These are phyloP conservation scores for Cladosporium cucumerinum DNA, from an alignment of 2,329 filamentous ascomycete species.

Conservation along the genomic window DNA sequence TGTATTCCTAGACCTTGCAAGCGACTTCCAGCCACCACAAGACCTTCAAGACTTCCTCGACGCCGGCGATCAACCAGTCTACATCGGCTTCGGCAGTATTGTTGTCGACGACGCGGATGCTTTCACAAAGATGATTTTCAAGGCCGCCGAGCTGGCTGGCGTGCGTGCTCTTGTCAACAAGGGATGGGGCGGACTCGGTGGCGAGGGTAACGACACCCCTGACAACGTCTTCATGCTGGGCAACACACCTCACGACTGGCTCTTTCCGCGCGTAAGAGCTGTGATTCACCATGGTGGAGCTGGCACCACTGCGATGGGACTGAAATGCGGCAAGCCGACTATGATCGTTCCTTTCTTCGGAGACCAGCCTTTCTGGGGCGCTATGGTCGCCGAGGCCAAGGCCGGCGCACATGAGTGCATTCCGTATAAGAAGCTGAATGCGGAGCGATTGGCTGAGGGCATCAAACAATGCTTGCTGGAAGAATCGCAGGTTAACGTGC, in stretches of 20 bases:
- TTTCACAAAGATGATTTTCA: constrained; percentile 69
- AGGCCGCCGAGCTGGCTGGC: constrained; percentile 57
- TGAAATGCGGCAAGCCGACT: constrained; percentile 68
- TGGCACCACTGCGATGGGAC: constrained; percentile 69
- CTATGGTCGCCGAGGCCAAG: constrained; percentile 61
- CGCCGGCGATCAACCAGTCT: constrained; percentile 70
- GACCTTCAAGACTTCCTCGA: constrained; percentile 66
- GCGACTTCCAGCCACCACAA: constrained; percentile 62
- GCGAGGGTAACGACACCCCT: constrained; percentile 37
- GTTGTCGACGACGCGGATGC: constrained; percentile 72
- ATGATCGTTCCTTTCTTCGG: constrained; percentile 79
- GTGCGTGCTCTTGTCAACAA: constrained; percentile 53
- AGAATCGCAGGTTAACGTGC: constrained; percentile 56
- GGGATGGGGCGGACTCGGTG: constrained; percentile 52
- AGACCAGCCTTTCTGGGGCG: constrained; percentile 75
- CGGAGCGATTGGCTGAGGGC: constrained; percentile 64
- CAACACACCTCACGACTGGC: constrained; percentile 58
- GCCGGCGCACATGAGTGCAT: constrained; percentile 63
- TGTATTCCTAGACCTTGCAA: constrained; percentile 68
- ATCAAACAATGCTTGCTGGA: constrained; percentile 65
- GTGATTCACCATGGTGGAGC: constrained; percentile 64
- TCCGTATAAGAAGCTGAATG: constrained; percentile 64
- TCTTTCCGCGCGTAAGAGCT: constrained; percentile 53
- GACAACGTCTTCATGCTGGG: constrained; percentile 50
- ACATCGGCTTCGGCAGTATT: constrained; percentile 81